phyloP scores from a whole-genome alignment of 2,329 filamentous ascomycete genomes.

The Diaporthe sp. region DNA sequence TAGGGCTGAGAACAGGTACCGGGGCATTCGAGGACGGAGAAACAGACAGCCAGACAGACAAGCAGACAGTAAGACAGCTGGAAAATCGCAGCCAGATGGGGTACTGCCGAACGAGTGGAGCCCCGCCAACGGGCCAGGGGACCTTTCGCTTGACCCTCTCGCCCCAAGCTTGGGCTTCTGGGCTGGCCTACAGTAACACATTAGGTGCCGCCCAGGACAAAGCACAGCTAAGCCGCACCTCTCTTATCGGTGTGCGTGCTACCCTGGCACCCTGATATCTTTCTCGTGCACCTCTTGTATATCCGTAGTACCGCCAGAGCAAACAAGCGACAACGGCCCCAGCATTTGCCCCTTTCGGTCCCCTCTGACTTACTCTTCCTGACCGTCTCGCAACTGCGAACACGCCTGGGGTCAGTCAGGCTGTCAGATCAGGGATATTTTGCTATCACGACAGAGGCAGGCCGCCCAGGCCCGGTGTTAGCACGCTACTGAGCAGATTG shows the following conservation, averaged over 20 bases:
- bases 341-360: not conserved
- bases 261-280: not conserved
- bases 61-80: slow-evolving; percentile 28
- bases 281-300: no score
- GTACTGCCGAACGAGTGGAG: slow-evolving; percentile 27
- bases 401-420: not conserved
- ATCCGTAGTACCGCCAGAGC: not conserved
- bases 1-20: slow-evolving; percentile 38
- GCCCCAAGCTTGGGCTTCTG: slow-evolving; percentile 7
- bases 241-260: slow-evolving; percentile 5
- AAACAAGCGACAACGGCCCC: not conserved
- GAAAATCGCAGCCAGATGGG: slow-evolving; percentile 33
- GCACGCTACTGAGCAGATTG: slow-evolving; percentile 23
- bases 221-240: not conserved
- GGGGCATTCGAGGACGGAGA: slow-evolving; percentile 26
- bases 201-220: not conserved
- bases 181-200: not conserved
- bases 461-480: slow-evolving; percentile 14
- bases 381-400: not conserved
- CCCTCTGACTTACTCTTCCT: slow-evolving; percentile 1
- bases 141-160: not conserved
- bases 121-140: slow-evolving; percentile 24
- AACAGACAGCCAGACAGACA: slow-evolving; percentile 16
- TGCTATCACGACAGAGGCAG: slow-evolving; percentile 1
- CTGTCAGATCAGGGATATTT: not conserved